Conservation (phyloP, 257 asterid genomes). For the Gardenia jasminoides region DNA sequence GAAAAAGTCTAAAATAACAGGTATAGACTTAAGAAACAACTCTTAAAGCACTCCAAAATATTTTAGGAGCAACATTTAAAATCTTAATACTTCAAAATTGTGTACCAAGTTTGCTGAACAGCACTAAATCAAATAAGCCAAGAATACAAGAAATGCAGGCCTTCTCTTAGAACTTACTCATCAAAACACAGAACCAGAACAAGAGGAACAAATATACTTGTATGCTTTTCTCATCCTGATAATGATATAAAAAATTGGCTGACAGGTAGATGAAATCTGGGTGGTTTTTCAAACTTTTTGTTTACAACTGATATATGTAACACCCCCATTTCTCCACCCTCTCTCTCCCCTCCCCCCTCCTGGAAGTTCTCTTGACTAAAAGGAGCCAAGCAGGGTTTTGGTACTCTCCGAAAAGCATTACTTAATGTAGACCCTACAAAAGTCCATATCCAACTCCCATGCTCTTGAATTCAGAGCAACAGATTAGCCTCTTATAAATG, state of each 20-base stretch:
- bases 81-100: not conserved
- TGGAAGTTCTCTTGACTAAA: not conserved
- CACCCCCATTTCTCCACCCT: not conserved
- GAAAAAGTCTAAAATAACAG: not conserved
- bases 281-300: not conserved
- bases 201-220: not conserved
- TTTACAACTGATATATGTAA: not conserved
- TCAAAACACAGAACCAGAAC: not conserved
- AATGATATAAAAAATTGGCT: not conserved
- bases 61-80: not conserved
- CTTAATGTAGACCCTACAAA: not conserved
- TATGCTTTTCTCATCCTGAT: not conserved
- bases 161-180: not conserved
- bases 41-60: too few relatives aligned
- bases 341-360: too few relatives aligned
- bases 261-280: not conserved
- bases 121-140: not conserved
- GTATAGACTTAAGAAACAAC: not conserved
- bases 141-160: not conserved
- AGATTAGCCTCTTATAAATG: not conserved
- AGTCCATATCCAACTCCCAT: not conserved
- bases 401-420: not conserved
- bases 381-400: not conserved
- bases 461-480: not conserved
- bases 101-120: not conserved